Percentiles rank a stretch among this genome's conserved stretches.
Evolutionary conservation across 2,329 filamentous ascomycete species (phyloP).

Genomic region (Helminthosporium solani): DNA sequence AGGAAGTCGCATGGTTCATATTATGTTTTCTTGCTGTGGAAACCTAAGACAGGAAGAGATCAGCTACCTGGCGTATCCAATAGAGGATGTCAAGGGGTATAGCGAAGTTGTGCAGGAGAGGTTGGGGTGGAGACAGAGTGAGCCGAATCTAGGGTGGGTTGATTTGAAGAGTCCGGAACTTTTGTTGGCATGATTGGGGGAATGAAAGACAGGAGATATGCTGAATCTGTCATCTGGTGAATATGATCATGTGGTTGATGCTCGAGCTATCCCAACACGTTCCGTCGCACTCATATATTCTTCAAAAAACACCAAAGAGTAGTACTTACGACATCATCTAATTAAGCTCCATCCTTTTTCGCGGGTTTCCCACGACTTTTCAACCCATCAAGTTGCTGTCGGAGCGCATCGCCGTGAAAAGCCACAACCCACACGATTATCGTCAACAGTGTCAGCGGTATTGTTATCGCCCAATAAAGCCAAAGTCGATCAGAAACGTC

Average conservation of each 20-base stretch:
- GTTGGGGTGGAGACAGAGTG: slow-evolving; percentile 44
- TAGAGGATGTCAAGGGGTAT: slow-evolving; percentile 43
- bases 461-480: slow-evolving; percentile 11
- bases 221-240: too few relatives aligned
- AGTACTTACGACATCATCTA: background rate
- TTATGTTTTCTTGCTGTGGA: slow-evolving; percentile 45
- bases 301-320: too few relatives aligned
- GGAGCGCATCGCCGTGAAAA: background rate
- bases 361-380: background rate
- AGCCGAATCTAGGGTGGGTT: slow-evolving; percentile 46
- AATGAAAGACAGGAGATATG: background rate
- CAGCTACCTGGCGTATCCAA: slow-evolving; percentile 40
- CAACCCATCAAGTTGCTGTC: background rate
- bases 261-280: too few relatives aligned
- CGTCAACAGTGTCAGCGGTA: slow-evolving; percentile 9
- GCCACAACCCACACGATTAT: slow-evolving; percentile 1
- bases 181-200: slow-evolving; percentile 11
- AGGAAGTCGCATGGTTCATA: slow-evolving; percentile 40
- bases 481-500: slow-evolving; percentile 8
- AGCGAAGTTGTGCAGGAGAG: slow-evolving; percentile 41
- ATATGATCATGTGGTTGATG: too few relatives aligned
- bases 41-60: slow-evolving; percentile 43
- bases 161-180: slow-evolving; percentile 43
- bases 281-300: too few relatives aligned
- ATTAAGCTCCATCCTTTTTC: background rate